Evolutionary conservation across 768 basidiomycete genomes (phyloP).

Genomic region (Leccinum imitatum): DNA sequence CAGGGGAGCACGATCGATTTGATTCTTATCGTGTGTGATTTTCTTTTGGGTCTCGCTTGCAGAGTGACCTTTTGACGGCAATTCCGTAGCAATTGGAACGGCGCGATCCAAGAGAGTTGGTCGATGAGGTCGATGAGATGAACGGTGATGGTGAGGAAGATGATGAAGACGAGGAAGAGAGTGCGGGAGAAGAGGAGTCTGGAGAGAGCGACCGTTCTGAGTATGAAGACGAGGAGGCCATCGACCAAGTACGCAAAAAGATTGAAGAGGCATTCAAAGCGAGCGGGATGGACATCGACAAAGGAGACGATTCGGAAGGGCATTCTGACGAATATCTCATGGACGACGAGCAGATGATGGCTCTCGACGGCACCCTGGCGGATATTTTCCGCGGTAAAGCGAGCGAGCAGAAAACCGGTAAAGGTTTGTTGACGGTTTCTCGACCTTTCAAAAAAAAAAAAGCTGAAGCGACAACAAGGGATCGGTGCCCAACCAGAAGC

Average conservation of each 20-base stretch:
- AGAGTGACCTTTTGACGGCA: not conserved
- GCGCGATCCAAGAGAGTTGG: constrained; percentile 56
- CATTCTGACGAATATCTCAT: constrained; percentile 64
- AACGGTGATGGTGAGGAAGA: constrained; percentile 37
- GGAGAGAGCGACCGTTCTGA: constrained; percentile 40
- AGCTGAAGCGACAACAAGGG: constrained; percentile 35
- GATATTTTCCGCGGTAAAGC: constrained; percentile 76
- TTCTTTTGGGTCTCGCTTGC: too few relatives aligned
- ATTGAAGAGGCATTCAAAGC: constrained; percentile 62
- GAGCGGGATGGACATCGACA: constrained; percentile 56
- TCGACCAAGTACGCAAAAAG: constrained; percentile 61
- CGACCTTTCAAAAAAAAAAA: not conserved
- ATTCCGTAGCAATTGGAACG: constrained; percentile 76
- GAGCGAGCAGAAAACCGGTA: constrained; percentile 58
- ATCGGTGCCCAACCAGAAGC: constrained; percentile 80
- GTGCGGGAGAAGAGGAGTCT: constrained; percentile 31
- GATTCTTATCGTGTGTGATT: constrained; percentile 68
- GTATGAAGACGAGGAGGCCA: constrained; percentile 49
- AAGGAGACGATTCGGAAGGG: constrained; percentile 49
- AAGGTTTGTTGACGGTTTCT: constrained; percentile 48
- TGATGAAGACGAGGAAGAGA: constrained; percentile 36
- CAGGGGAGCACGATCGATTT: constrained; percentile 74
- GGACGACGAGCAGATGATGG: constrained; percentile 99
- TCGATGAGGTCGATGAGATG: constrained; percentile 44
- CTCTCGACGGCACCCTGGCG: constrained; percentile 89